Base-by-base conservation (phyloP, 352 stramenopile genomes). In the Phytophthora pluvialis region DNA sequence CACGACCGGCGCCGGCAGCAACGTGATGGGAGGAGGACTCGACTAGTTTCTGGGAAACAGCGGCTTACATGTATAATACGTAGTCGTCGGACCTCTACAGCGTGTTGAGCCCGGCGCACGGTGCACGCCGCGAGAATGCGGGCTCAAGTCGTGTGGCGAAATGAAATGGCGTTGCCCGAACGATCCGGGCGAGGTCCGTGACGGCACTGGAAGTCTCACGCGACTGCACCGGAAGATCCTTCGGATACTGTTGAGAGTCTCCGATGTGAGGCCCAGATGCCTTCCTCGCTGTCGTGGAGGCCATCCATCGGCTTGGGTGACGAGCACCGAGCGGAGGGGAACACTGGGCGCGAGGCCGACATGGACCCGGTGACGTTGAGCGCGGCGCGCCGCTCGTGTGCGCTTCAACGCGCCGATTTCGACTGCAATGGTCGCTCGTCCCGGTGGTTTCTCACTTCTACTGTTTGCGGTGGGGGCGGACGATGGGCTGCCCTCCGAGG, bases 51-150 rank as follows among this genome's bases (percentile, higher is more conserved):
- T 70, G 31, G 16, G 61, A 65, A 67, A 57, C 62, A 70, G 47
- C 48, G 55, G 63, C n/a, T n/a, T n/a, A n/a, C n/a, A n/a, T n/a
- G n/a, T n/a, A n/a, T n/a, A n/a, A n/a, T n/a, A n/a, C n/a, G n/a
- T n/a, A n/a, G n/a, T 18, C 42, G 63, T 64, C 42, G 63, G 63
- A 66, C 63, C 56, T 71, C 38, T 67, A 61, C 63, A 71, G 63
- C 63, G 57, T 67, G 56, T 66, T 71, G 63, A 71, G 56, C 63
- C 42, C 52, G 52, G 33, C 42, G n/a, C 60, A 68, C 35, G 28
- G n/a, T 35, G 11, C 45, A 35, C 32, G 50, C 32, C 39, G 33
- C 21, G 18, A 47, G 15, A 39, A 32, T 29, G 36, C 18, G 10
- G 32, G 35, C 16, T 54, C 50, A 33, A 49, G 40, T 48, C 56